These are phyloP conservation scores for Claviceps humidiphila DNA, from an alignment of 2,329 filamentous ascomycete genomes.

Conservation along the genomic window DNA sequence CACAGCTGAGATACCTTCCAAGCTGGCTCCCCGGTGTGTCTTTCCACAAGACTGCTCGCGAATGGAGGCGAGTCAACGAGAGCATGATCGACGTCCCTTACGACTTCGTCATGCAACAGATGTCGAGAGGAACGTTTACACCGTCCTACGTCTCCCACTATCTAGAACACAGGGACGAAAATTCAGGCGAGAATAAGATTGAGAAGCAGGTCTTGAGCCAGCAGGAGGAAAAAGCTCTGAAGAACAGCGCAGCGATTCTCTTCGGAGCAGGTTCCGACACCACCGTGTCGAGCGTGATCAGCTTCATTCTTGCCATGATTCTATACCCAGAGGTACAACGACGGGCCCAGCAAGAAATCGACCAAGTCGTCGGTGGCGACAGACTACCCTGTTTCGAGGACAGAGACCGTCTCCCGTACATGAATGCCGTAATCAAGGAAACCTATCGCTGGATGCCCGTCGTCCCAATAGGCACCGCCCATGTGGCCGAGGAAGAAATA, in stretches of 20 bases:
- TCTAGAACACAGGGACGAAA: neutral
- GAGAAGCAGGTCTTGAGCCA: neutral
- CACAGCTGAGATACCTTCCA: slow-evolving; percentile 17
- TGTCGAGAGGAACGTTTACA: slow-evolving; percentile 8
- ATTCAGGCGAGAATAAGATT: no score
- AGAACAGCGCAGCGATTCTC: slow-evolving; percentile 1
- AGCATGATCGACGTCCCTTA: slow-evolving; percentile 15
- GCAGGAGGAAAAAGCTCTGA: slow-evolving; percentile 2
- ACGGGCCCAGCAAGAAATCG: slow-evolving; percentile 27
- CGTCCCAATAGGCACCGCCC: slow-evolving; percentile 23
- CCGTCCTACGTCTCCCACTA: slow-evolving; percentile 16
- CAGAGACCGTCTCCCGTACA: slow-evolving; percentile 29
- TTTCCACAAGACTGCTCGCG: slow-evolving; percentile 17
- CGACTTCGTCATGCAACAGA: slow-evolving; percentile 16
- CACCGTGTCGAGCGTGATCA: neutral
- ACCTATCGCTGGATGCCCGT: slow-evolving; percentile 18
- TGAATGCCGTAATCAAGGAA: slow-evolving; percentile 19
- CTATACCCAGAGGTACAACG: slow-evolving; percentile 28
- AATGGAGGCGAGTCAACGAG: slow-evolving; percentile 12
- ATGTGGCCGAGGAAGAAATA: slow-evolving; percentile 20
- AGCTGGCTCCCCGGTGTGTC: slow-evolving; percentile 15
- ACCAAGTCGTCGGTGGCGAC: slow-evolving; percentile 26
- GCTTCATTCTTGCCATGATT: slow-evolving; percentile 33
- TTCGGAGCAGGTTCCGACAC: slow-evolving; percentile 9
- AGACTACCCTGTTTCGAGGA: slow-evolving; percentile 31